Evolutionary conservation across 257 asterid species (phyloP).

Genomic region (Solanum phureja): DNA sequence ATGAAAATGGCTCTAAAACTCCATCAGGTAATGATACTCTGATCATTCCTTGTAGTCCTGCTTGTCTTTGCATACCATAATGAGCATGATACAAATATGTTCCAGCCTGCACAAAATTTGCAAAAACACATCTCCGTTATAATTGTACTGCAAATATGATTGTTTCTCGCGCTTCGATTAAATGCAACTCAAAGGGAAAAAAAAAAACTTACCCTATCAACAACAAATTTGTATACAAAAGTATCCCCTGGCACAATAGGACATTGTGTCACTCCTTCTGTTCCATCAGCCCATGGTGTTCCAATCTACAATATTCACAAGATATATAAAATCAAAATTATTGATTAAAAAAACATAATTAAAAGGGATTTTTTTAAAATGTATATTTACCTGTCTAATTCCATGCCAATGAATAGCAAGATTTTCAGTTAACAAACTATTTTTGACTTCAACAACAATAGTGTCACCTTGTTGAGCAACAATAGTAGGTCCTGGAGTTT

Average conservation of each 20-base stretch:
- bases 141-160: neutral
- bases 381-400: slow-evolving; percentile 58
- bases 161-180: neutral
- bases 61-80: slow-evolving; percentile 88
- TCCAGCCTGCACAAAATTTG: slow-evolving; percentile 54
- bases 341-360: too few species aligned
- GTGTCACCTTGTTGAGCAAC: slow-evolving; percentile 75
- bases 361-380: neutral
- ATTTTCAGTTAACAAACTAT: slow-evolving; percentile 62
- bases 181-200: too few species aligned
- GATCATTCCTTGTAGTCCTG: slow-evolving; percentile 66
- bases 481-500: slow-evolving; percentile 81
- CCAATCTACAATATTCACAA: slow-evolving; percentile 37
- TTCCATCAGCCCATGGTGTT: slow-evolving; percentile 94
- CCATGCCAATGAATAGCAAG: slow-evolving; percentile 97
- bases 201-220: slow-evolving; percentile 53
- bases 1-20: slow-evolving; percentile 49
- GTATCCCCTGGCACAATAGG: slow-evolving; percentile 84
- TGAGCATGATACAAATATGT: slow-evolving; percentile 87
- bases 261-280: slow-evolving; percentile 92
- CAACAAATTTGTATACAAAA: slow-evolving; percentile 61
- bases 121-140: neutral
- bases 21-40: slow-evolving; percentile 54
- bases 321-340: neutral
- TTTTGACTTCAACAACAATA: slow-evolving; percentile 60